Conservation (phyloP, 345 rosid genomes). For the Anastatica hierochuntica region DNA sequence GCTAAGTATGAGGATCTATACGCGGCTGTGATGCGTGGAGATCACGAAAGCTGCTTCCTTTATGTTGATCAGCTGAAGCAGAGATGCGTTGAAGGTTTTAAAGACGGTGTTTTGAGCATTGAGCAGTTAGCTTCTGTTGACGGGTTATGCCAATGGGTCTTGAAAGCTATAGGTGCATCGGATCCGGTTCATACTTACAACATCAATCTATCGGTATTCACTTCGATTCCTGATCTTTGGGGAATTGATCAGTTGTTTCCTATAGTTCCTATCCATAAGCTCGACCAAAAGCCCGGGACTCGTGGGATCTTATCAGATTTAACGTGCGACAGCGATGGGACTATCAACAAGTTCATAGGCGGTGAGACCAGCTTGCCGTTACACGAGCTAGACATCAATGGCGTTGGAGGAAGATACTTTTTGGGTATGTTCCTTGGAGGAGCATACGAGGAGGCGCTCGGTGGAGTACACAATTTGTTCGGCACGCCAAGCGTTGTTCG, state of each 20-base stretch:
- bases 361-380: slow-evolving; percentile 79
- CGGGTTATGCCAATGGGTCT: slow-evolving; percentile 63
- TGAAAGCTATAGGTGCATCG: slow-evolving; percentile 42
- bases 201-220: slow-evolving; percentile 76
- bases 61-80: slow-evolving; percentile 79
- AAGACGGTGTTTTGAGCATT: slow-evolving; percentile 64
- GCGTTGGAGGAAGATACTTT: slow-evolving; percentile 37
- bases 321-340: slow-evolving; percentile 94
- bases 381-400: slow-evolving; percentile 55
- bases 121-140: slow-evolving; percentile 85
- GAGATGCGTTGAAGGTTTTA: slow-evolving; percentile 67
- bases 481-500: slow-evolving; percentile 90
- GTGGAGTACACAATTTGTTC: slow-evolving; percentile 90
- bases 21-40: slow-evolving; percentile 56
- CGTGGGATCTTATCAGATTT: slow-evolving; percentile 78
- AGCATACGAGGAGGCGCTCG: slow-evolving; percentile 98
- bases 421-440: slow-evolving; percentile 99
- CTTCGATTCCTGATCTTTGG: slow-evolving; percentile 98
- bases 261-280: slow-evolving; percentile 74
- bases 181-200: slow-evolving; percentile 61
- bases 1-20: slow-evolving; percentile 42
- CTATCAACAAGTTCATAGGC: slow-evolving; percentile 77
- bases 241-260: slow-evolving; percentile 90
- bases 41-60: slow-evolving; percentile 51
- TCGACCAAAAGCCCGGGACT: slow-evolving; percentile 62